Conservation (phyloP, 495 filamentous ascomycete genomes). For the Podospora tetraspora region DNA sequence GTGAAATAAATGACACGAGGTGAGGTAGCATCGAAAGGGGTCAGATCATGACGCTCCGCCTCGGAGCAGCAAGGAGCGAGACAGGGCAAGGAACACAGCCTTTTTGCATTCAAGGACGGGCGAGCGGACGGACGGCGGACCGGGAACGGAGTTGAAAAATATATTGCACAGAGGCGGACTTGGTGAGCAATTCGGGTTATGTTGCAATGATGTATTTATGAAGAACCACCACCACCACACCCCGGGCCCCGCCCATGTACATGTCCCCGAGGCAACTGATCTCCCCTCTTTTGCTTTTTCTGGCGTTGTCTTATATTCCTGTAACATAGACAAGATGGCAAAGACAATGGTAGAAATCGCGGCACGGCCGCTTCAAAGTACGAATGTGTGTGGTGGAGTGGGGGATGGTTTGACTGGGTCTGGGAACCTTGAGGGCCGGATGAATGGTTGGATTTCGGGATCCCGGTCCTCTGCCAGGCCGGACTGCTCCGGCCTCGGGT, state of each 20-base stretch:
- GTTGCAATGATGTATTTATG: constrained; percentile 11
- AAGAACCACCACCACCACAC: not conserved
- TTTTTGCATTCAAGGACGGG: constrained; percentile 10
- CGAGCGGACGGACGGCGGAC: not conserved
- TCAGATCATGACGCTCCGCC: not conserved
- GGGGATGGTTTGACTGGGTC: not conserved
- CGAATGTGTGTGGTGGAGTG: not conserved
- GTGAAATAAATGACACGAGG: constrained; percentile 48
- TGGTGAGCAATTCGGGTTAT: constrained; percentile 2
- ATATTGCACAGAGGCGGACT: not conserved
- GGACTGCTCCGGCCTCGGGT: no score
- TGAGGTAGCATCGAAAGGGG: not conserved
- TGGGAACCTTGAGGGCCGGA: not conserved
- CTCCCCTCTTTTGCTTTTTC: constrained; percentile 29
- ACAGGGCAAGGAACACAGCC: not conserved
- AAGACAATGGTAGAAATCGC: constrained; percentile 26
- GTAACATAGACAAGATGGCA: constrained; percentile 31
- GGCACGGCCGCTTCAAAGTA: not conserved
- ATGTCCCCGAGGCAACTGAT: constrained; percentile 20
- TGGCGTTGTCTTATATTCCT: constrained; percentile 25
- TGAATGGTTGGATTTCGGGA: no score
- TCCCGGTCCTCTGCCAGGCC: no score
- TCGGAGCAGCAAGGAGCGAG: not conserved
- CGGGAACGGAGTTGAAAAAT: constrained; percentile 15
- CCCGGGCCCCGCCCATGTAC: constrained; percentile 14